Evolutionary conservation across 176 grass and related monocot genomes (phyloP), one percentile per base, ranked within the genome.

Genomic region (Oryza glaberrima): DNA sequence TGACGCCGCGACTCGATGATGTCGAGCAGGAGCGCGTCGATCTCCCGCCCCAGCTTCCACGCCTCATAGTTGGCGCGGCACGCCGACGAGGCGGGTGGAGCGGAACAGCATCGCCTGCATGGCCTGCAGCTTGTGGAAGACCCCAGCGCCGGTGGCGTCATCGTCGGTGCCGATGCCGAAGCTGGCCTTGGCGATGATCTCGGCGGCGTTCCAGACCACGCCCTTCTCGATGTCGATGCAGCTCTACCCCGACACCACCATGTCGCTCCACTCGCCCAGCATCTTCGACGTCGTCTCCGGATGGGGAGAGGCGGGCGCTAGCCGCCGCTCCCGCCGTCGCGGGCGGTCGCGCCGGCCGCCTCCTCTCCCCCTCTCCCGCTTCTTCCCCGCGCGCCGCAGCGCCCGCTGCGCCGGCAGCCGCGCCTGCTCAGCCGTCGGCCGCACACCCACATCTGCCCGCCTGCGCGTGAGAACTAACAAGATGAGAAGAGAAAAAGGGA

Each of bases 121-220:
- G 72, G 54, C 65, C 77, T 84, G 87, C 54, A 98, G 93, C 90
- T 94, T 95, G 64, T 78, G 20, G 69, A 87, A 90, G 77, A 98
- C 85, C 70, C 5, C 34, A 64, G 74, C 75, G n/a, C 93, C 87
- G 58, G 41, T 83, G 58, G 49, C 83, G 45, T 92, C 85, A 61
- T 91, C 90, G 9, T 69, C 77, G 64, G 9, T 28, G 28, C 28
- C 36, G 72, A 94, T 47, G 36, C 96, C 96, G 64, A 98, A 95
- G 83, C 89, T 98, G 10, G 86, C 86, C 90, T 75, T 86, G 14
- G 89, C 96, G 20, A 98, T 98, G 80, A 98, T 98, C 73, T 98
- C 89, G 0, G 91, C 93, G 0, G 91, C 96, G 61, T 98, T 98
- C 22, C 54, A 20, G 14, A 68, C 89, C 41, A 98, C 46, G 5